These are phyloP conservation scores for Rosa lucieae DNA, from an alignment of 306 rosid genomes.

Conservation along the genomic window DNA sequence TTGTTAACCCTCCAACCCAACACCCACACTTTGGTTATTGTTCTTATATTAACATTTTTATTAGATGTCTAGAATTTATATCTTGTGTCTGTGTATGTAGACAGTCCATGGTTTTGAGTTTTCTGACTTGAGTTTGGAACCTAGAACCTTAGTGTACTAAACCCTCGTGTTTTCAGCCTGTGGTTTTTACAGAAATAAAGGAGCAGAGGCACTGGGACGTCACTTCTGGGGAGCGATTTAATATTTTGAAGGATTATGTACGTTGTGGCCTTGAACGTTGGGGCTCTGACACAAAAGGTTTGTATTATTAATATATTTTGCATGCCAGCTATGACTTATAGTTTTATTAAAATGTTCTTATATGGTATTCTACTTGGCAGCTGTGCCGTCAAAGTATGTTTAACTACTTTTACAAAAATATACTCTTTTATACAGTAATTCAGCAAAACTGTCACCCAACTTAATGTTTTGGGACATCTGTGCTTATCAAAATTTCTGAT, in stretches of 20 bases:
- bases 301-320: neutral
- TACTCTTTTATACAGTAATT: neutral
- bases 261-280: constrained; percentile 85
- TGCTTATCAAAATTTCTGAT: neutral
- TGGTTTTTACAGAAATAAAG: constrained; percentile 92
- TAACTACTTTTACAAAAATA: neutral
- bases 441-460: neutral
- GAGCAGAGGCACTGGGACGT: constrained; percentile 98
- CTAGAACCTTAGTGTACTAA: constrained; percentile 6
- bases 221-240: constrained; percentile 81
- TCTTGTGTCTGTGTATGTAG: constrained; percentile 7
- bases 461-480: neutral
- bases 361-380: neutral
- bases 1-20: neutral
- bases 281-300: constrained; percentile 98
- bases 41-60: neutral
- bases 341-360: neutral
- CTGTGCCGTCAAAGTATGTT: neutral
- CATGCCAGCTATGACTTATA: neutral
- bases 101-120: constrained; percentile 1
- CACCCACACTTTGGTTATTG: neutral
- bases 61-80: neutral
- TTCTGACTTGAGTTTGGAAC: neutral
- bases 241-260: constrained; percentile 73
- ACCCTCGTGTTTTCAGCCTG: constrained; percentile 61